Conservation (phyloP, 2,329 filamentous ascomycete genomes). For the Aspergillus oerlinghausenensis region DNA sequence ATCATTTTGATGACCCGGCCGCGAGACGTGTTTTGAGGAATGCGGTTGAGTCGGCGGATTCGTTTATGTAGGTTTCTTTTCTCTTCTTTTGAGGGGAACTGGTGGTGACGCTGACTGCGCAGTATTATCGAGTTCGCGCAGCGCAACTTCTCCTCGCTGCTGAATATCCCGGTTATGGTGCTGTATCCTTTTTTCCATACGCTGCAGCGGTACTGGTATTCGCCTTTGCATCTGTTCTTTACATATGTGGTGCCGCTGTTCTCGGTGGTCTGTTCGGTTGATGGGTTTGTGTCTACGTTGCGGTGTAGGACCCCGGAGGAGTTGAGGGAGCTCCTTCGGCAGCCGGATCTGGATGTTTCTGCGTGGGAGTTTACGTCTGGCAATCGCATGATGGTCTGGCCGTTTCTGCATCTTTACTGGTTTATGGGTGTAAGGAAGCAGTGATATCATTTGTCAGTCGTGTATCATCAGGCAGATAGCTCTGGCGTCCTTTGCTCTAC, state of each 20-base stretch:
- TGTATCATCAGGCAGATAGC: background rate
- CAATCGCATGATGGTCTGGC: constrained; percentile 14
- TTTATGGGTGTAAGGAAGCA: constrained; percentile 11
- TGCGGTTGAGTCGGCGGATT: constrained; percentile 21
- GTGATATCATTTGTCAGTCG: too few species aligned
- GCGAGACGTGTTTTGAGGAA: constrained; percentile 60
- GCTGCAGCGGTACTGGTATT: constrained; percentile 37
- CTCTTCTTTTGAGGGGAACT: background rate
- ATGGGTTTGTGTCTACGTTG: constrained; percentile 64
- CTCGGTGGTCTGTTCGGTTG: constrained; percentile 63
- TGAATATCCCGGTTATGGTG: constrained; percentile 26
- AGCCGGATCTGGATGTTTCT: constrained; percentile 6
- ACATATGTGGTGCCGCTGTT: constrained; percentile 63
- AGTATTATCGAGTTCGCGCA: constrained; percentile 16
- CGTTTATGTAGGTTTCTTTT: constrained; percentile 18
- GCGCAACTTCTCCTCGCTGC: constrained; percentile 10
- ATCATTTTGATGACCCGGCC: constrained; percentile 66
- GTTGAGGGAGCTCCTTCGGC: constrained; percentile 54
- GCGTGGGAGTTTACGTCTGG: constrained; percentile 20
- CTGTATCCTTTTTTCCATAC: constrained; percentile 26
- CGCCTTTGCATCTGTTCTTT: constrained; percentile 56
- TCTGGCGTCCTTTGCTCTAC: background rate
- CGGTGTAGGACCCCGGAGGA: constrained; percentile 64
- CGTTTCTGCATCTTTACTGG: constrained; percentile 17
- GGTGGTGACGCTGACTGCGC: background rate